phyloP scores from a whole-genome alignment of 1,284 basidiomycete species.

The Crepidotus sp. region DNA sequence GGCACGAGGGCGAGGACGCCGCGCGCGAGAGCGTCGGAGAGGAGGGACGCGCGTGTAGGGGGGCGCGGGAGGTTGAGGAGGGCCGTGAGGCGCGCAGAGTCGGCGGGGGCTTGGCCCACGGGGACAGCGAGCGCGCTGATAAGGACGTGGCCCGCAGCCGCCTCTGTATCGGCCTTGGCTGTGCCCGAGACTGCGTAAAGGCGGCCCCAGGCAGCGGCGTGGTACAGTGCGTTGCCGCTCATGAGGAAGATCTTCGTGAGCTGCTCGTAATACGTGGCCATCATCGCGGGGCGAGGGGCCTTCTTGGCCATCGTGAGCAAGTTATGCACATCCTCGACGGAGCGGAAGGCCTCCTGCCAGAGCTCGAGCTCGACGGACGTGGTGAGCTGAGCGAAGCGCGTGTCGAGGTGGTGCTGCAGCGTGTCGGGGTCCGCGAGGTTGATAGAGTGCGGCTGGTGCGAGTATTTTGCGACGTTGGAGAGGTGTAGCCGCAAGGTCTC shows the following conservation, averaged over 20 bases:
- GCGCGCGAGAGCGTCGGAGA: conserved; percentile 82
- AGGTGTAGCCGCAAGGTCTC: conserved; percentile 96
- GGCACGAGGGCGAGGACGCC: conserved; percentile 84
- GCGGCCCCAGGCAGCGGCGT: conserved; percentile 93
- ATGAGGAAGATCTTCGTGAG: conserved; percentile 93
- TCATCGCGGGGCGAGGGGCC: conserved; percentile 87
- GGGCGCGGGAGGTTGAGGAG: conserved; percentile 81
- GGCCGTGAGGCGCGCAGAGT: conserved; percentile 71
- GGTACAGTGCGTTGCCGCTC: conserved; percentile 91
- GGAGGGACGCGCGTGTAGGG: conserved; percentile 79
- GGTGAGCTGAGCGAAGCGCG: conserved; percentile 95
- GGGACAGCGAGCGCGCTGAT: conserved; percentile 93
- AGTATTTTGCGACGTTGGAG: conserved; percentile 91
- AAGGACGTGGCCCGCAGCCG: conserved; percentile 89
- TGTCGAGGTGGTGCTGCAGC: conserved; percentile 95
- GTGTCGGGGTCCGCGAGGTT: conserved; percentile 96
- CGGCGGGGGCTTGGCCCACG: conserved; percentile 63
- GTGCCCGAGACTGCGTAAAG: conserved; percentile 52
- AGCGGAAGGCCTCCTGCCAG: conserved; percentile 99
- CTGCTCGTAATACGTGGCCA: conserved; percentile 99
- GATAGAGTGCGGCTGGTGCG: conserved; percentile 94
- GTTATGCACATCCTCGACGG: conserved; percentile 97
- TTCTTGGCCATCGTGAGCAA: conserved; percentile 91
- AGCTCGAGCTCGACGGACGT: conserved; percentile 98
- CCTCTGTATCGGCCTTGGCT: conserved; percentile 68